Conservation (phyloP, 768 basidiomycete genomes). For the Mycena latifolia region DNA sequence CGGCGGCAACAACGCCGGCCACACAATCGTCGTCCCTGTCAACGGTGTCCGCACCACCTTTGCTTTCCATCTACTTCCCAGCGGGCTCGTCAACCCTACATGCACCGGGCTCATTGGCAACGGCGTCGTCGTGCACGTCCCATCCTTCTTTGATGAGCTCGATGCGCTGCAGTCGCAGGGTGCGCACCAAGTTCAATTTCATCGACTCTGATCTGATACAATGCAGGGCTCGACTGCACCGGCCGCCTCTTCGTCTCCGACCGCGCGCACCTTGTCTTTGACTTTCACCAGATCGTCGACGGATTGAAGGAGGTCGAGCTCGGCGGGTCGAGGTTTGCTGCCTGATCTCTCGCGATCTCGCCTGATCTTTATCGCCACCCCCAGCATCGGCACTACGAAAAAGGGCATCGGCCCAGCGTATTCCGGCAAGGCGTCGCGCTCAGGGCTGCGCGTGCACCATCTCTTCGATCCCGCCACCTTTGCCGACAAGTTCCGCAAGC, state of each 20-base stretch:
- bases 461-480: slow-evolving; percentile 90
- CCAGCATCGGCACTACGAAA: slow-evolving; percentile 96
- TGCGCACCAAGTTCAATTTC: slow-evolving; percentile 42
- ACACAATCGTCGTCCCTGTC: slow-evolving; percentile 92
- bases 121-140: slow-evolving; percentile 96
- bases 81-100: slow-evolving; percentile 91
- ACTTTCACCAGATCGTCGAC: slow-evolving; percentile 99
- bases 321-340: slow-evolving; percentile 82
- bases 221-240: slow-evolving; percentile 86
- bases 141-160: slow-evolving; percentile 94
- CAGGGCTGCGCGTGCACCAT: slow-evolving; percentile 96
- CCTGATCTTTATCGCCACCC: slow-evolving; percentile 12
- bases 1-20: slow-evolving; percentile 98
- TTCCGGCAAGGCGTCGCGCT: slow-evolving; percentile 96
- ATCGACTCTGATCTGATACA: not conserved
- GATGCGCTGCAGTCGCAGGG: slow-evolving; percentile 90
- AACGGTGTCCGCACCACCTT: slow-evolving; percentile 84
- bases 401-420: slow-evolving; percentile 99
- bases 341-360: slow-evolving; percentile 9
- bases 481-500: slow-evolving; percentile 91
- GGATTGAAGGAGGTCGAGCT: slow-evolving; percentile 98
- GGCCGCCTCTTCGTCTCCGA: slow-evolving; percentile 93
- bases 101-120: slow-evolving; percentile 92
- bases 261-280: slow-evolving; percentile 96
- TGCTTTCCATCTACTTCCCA: slow-evolving; percentile 96